Conservation (phyloP, 495 filamentous ascomycete species). For the Neurospora africana region DNA sequence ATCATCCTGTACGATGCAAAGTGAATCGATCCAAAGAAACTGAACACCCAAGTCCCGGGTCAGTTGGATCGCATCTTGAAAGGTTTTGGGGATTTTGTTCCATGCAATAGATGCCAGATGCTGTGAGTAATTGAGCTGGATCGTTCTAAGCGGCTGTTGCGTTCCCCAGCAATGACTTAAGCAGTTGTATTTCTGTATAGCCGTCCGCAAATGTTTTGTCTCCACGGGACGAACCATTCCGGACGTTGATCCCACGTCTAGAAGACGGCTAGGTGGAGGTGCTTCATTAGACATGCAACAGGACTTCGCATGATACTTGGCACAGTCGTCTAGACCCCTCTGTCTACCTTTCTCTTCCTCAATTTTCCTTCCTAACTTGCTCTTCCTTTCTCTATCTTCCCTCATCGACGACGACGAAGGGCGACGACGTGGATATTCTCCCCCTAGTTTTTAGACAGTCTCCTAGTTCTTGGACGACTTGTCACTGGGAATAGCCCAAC, state of each 20-base stretch:
- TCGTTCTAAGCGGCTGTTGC: neutral
- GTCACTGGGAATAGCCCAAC: no score
- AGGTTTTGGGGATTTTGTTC: constrained; percentile 10
- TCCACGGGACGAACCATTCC: neutral
- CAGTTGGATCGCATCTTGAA: constrained; percentile 17
- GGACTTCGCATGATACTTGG: neutral
- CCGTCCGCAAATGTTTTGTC: neutral
- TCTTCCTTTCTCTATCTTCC: no score
- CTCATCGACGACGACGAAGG: no score
- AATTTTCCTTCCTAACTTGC: no score
- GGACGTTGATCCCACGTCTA: neutral
- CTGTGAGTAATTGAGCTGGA: neutral
- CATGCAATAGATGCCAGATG: constrained; percentile 3
- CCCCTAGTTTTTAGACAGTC: no score
- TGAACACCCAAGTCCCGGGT: constrained; percentile 11
- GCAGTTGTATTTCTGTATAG: neutral
- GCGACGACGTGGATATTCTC: no score
- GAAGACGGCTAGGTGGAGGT: neutral
- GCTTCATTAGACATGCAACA: neutral
- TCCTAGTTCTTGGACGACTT: no score
- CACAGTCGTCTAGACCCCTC: neutral
- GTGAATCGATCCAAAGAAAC: constrained; percentile 30
- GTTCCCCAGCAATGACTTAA: constrained; percentile 6
- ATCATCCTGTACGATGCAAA: constrained; percentile 15
- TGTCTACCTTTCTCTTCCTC: no score